These are phyloP conservation scores for Rhodosporidiobolus sp. DNA, from an alignment of 768 basidiomycete species.

Conservation along the genomic window DNA sequence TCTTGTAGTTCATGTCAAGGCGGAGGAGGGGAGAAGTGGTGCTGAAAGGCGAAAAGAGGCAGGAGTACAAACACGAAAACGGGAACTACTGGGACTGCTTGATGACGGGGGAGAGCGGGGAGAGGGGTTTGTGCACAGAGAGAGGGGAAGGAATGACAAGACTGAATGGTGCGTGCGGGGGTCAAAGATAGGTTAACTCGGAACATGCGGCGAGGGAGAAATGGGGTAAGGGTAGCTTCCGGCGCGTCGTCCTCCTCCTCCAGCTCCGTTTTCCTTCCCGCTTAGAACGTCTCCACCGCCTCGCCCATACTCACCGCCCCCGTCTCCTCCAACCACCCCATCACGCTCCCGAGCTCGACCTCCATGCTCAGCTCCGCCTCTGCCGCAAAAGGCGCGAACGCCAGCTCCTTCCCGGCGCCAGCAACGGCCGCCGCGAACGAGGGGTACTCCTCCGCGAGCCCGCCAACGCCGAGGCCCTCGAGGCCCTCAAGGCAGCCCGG, in stretches of 20 bases:
- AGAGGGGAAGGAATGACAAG: too few relatives aligned
- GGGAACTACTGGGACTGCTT: background rate
- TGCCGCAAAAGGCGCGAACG: background rate
- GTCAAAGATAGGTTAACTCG: too few relatives aligned
- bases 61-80: background rate
- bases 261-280: too few relatives aligned
- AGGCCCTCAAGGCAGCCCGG: background rate
- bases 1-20: too few relatives aligned
- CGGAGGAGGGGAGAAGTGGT: too few relatives aligned
- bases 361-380: background rate
- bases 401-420: background rate
- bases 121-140: too few relatives aligned
- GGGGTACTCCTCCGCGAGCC: background rate
- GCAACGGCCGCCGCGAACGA: background rate
- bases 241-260: too few relatives aligned
- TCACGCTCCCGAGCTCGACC: background rate
- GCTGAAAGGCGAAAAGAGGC: background rate
- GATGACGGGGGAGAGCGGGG: too few relatives aligned
- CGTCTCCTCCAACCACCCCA: conserved; percentile 1
- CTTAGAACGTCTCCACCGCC: background rate
- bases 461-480: background rate
- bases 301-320: background rate
- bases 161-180: too few relatives aligned
- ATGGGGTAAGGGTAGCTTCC: too few relatives aligned
- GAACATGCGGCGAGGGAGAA: too few relatives aligned